A percentile compares a stretch with the other conserved stretches of the same genome.
These are phyloP conservation scores for Boletus reticuloceps DNA, from an alignment of 768 basidiomycete species.

Conservation along the genomic window DNA sequence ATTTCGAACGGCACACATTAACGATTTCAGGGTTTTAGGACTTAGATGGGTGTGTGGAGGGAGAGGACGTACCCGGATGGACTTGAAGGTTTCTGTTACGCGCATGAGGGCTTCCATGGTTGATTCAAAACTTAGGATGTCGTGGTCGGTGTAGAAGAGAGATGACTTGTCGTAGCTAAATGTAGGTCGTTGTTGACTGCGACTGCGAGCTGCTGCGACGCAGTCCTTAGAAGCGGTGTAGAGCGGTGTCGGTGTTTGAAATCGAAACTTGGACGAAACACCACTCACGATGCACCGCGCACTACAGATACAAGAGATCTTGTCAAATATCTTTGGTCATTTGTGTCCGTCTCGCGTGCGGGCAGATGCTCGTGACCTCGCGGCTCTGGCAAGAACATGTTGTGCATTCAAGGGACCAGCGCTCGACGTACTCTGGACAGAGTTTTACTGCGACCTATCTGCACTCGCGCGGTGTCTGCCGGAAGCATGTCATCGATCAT, in stretches of 20 bases:
- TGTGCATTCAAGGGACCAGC: conserved; percentile 18
- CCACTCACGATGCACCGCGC: neutral
- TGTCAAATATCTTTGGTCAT: conserved; percentile 10
- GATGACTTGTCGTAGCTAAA: too few relatives aligned
- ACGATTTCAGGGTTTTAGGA: too few relatives aligned
- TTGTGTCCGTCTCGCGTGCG: neutral
- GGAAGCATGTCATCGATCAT: neutral
- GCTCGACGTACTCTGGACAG: conserved; percentile 2
- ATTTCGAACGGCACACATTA: too few relatives aligned
- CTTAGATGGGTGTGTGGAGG: neutral
- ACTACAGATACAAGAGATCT: conserved; percentile 8
- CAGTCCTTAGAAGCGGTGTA: too few relatives aligned
- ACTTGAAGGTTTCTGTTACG: conserved; percentile 65
- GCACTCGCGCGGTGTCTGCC: neutral
- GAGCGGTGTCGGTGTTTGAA: too few relatives aligned
- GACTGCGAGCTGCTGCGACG: too few relatives aligned
- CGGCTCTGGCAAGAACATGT: conserved; percentile 15
- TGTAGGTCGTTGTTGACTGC: too few relatives aligned
- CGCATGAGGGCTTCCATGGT: conserved; percentile 67
- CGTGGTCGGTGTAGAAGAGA: neutral
- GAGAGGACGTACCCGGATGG: conserved; percentile 50
- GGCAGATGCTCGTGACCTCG: conserved; percentile 5
- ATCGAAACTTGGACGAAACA: too few relatives aligned
- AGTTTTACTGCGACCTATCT: too few relatives aligned
- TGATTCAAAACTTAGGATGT: neutral